These are phyloP conservation scores for Beauveria medogensis DNA, from an alignment of 2,329 filamentous ascomycete genomes.

Conservation along the genomic window DNA sequence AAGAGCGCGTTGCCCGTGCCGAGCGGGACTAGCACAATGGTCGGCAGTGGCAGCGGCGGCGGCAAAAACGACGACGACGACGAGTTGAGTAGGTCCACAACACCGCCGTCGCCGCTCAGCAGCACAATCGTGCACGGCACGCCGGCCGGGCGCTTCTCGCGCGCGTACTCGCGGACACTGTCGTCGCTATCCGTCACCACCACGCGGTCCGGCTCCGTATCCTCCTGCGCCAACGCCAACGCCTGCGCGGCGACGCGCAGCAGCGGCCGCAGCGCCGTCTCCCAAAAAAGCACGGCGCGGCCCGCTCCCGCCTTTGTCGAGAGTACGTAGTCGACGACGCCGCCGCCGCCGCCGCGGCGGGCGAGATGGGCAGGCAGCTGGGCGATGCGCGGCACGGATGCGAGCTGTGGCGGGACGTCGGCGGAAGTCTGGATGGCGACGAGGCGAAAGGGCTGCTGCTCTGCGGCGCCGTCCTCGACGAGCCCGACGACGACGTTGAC, in stretches of 20 bases:
- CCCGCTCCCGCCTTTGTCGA: slow-evolving; percentile 60
- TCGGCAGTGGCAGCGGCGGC: slow-evolving; percentile 23
- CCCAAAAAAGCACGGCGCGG: slow-evolving; percentile 47
- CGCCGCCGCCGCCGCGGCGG: background rate
- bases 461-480: slow-evolving; percentile 22
- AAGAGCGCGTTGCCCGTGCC: slow-evolving; percentile 61
- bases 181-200: slow-evolving; percentile 54
- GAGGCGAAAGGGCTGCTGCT: slow-evolving; percentile 21
- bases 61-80: slow-evolving; percentile 12
- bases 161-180: slow-evolving; percentile 58
- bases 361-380: slow-evolving; percentile 31
- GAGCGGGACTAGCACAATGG: slow-evolving; percentile 49
- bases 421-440: slow-evolving; percentile 21
- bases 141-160: slow-evolving; percentile 19
- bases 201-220: slow-evolving; percentile 3
- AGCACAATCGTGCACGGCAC: slow-evolving; percentile 56
- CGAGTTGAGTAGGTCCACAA: slow-evolving; percentile 74
- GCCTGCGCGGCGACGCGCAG: slow-evolving; percentile 33
- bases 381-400: slow-evolving; percentile 28
- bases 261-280: slow-evolving; percentile 46
- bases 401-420: slow-evolving; percentile 28
- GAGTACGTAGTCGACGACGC: slow-evolving; percentile 52
- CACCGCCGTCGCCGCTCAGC: slow-evolving; percentile 79
- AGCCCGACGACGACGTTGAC: slow-evolving; percentile 29
- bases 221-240: slow-evolving; percentile 4